These are phyloP conservation scores for Limtongozyma cylindracea DNA, from an alignment of 805 yeast genomes.

Conservation along the genomic window DNA sequence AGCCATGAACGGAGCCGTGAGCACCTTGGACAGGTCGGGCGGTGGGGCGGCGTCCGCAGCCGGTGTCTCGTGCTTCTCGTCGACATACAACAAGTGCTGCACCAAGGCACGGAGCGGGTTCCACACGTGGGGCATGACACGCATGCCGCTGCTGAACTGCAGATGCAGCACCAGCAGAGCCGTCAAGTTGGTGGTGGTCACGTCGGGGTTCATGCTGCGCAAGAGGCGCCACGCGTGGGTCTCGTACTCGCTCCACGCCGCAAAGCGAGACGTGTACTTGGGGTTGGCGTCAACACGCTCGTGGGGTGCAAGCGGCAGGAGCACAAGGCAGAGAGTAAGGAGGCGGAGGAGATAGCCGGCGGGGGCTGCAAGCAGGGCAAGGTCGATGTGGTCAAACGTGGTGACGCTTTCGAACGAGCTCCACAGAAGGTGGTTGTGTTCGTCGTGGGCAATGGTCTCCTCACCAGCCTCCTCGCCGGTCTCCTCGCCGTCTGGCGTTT, in stretches of 20 bases:
- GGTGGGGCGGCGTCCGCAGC: slow-evolving; percentile 14
- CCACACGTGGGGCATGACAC: background rate
- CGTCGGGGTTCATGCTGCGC: slow-evolving; percentile 18
- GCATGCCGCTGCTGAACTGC: slow-evolving; percentile 1
- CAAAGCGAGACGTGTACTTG: no score
- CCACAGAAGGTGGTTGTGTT: no score
- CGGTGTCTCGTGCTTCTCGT: slow-evolving; percentile 6
- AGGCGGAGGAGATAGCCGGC: no score
- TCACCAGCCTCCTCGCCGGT: no score
- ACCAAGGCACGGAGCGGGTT: slow-evolving; percentile 10
- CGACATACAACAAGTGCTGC: slow-evolving; percentile 5
- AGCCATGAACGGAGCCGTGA: slow-evolving; percentile 9
- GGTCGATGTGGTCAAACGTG: no score
- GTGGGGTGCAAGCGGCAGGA: no score
- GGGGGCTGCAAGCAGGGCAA: no score
- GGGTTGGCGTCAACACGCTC: no score
- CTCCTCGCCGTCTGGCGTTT: no score
- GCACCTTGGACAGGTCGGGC: slow-evolving; percentile 9
- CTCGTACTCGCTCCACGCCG: slow-evolving; percentile 20
- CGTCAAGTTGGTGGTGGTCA: slow-evolving; percentile 5
- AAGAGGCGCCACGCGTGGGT: slow-evolving; percentile 17
- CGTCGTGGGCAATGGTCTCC: no score
- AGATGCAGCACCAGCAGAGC: slow-evolving; percentile 2
- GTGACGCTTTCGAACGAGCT: no score
- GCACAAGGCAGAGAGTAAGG: no score